Percentiles rank a stretch among this genome's conserved stretches.
Evolutionary conservation across 169 alveolate species (phyloP).

Genomic region (Eimeria tenella): DNA sequence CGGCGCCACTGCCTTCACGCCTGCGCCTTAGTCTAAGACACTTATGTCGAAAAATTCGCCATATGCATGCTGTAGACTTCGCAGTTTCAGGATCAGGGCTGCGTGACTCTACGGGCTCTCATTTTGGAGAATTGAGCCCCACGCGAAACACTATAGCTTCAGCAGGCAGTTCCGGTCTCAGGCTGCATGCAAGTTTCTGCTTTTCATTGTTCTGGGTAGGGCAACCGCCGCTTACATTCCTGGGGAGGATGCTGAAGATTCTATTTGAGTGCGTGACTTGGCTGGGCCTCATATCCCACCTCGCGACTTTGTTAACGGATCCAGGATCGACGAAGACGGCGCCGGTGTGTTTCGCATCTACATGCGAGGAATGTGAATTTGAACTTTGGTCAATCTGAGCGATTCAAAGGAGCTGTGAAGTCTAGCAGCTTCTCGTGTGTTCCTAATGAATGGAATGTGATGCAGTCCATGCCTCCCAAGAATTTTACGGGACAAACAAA

Average conservation of each 20-base stretch:
- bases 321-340: constrained; percentile 77
- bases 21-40: neutral
- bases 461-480: constrained; percentile 57
- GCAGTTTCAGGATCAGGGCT: too few species aligned
- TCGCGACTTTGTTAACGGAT: constrained; percentile 44
- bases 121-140: neutral
- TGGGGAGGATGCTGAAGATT: constrained; percentile 26
- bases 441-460: neutral
- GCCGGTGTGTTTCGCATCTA: constrained; percentile 64
- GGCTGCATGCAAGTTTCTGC: neutral
- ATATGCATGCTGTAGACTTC: too few species aligned
- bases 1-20: neutral
- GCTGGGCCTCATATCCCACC: constrained; percentile 74
- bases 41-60: neutral
- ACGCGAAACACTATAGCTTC: too few species aligned
- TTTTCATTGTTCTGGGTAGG: neutral
- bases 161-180: too few species aligned
- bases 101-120: too few species aligned
- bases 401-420: neutral
- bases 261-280: constrained; percentile 56
- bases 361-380: too few species aligned
- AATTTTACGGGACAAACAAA: constrained; percentile 32
- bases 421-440: neutral
- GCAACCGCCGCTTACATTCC: constrained; percentile 24
- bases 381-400: neutral